Evolutionary conservation across 257 asterid species (phyloP), one percentile per base, ranked within the genome.

Genomic region (Solanum lignicaule): DNA sequence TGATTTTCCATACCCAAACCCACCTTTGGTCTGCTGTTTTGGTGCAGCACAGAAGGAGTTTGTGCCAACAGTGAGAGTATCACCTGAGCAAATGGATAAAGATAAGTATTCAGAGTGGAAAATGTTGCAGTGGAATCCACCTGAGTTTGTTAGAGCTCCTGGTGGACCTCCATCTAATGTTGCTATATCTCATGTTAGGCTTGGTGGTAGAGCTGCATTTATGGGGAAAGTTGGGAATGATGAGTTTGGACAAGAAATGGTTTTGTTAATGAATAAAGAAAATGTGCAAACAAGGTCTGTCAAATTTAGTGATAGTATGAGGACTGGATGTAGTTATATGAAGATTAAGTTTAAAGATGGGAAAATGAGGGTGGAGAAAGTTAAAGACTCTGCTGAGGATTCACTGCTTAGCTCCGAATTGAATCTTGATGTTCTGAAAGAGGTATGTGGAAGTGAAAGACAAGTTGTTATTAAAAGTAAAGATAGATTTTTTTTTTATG

Each of bases 71-170:
- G 98, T 95, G 68, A 90, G 98, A 87, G 94, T 97, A 10, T 83
- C 99, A 43, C 93, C 92, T 71, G 94, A 91, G 92, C 96, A 95
- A 88, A 92, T 95, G 98, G 93, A 95, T 90, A 95, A 95, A 83
- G 98, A 97, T 87, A 95, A 91, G 5, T 97, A 97, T 94, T 95
- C 99, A 6, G 94, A 94, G 58, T 97, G 99, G 99, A 95, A 95
- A 86, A 94, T 93, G 99, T 94, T 97, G 60, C 99, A 97, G 91
- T 97, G 98, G 98, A 90, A 95, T 76, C 99, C 98, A 48, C 98
- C 99, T 43, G 99, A 97, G 88, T 97, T 97, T 87, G 95, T 86
- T 18, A 91, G 99, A 86, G 98, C 99, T 9, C 98, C 99, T 0
- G 99, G 99, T 0, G 98, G 99, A 2, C 96, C 99, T 48, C 95